A percentile compares a stretch with the other conserved stretches of the same genome.
phyloP scores from a whole-genome alignment of 2,329 filamentous ascomycete genomes.

The Penicillium sp. region DNA sequence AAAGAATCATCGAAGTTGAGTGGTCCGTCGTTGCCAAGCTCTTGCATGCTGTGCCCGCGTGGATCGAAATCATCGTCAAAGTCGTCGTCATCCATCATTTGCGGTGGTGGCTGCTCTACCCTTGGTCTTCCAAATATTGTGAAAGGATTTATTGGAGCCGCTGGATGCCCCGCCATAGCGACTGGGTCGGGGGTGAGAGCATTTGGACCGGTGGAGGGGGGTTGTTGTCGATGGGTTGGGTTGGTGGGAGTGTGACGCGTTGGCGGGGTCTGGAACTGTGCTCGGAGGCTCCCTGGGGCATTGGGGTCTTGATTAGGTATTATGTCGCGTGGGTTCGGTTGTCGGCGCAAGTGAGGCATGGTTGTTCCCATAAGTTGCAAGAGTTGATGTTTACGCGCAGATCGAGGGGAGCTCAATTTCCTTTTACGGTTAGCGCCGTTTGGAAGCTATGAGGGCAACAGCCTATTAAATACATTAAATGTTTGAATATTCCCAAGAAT shows the following conservation, averaged over 20 bases:
- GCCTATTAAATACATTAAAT: too few species aligned
- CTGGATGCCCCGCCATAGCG: slow-evolving; percentile 20
- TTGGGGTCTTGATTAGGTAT: slow-evolving; percentile 14
- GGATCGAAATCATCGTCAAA: slow-evolving; percentile 21
- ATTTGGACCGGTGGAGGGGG: slow-evolving; percentile 28
- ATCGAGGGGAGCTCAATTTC: slow-evolving; percentile 16
- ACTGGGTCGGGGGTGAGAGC: slow-evolving; percentile 24
- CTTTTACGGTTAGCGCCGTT: slow-evolving; percentile 19
- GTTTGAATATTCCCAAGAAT: too few species aligned
- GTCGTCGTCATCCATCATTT: slow-evolving; percentile 15
- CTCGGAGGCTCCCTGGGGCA: slow-evolving; percentile 16
- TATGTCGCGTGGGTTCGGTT: slow-evolving; percentile 20
- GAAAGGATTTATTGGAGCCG: slow-evolving; percentile 17
- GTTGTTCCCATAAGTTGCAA: not conserved
- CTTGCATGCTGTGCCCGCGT: slow-evolving; percentile 17
- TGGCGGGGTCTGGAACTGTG: slow-evolving; percentile 37
- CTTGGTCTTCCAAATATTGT: slow-evolving; percentile 21
- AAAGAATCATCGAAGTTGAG: slow-evolving; percentile 21
- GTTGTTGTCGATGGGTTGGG: slow-evolving; percentile 27
- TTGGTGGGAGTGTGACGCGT: slow-evolving; percentile 29
- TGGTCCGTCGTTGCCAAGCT: slow-evolving; percentile 21
- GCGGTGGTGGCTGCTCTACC: slow-evolving; percentile 4
- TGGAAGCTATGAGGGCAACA: not conserved
- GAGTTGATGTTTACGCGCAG: slow-evolving; percentile 15
- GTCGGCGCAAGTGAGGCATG: slow-evolving; percentile 27